A percentile compares a stretch with the other conserved stretches of the same genome.
phyloP scores from a whole-genome alignment of 805 yeast species.

The Myxozyma sirexii region DNA sequence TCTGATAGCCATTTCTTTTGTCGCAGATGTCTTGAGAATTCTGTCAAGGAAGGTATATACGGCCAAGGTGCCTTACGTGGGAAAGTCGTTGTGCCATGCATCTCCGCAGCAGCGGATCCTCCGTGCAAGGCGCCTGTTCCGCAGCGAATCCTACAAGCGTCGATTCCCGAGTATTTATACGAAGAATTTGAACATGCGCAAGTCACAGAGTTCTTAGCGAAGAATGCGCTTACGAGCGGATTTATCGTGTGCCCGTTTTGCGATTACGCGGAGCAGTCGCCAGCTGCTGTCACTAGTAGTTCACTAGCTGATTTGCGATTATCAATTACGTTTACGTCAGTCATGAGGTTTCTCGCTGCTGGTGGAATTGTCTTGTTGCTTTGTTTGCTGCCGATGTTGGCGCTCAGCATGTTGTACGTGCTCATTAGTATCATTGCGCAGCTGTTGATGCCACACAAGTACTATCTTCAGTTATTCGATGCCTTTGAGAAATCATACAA shows the following conservation, averaged over 20 bases:
- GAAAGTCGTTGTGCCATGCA: conserved; percentile 24
- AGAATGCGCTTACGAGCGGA: conserved; percentile 8
- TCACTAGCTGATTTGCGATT: conserved; percentile 3
- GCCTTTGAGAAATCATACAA: conserved; percentile 5
- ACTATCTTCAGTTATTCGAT: conserved; percentile 8
- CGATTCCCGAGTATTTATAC: conserved; percentile 13
- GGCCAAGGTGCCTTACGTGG: conserved; percentile 34
- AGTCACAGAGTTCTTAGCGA: conserved; percentile 19
- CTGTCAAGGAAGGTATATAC: conserved; percentile 28
- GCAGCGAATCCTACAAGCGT: conserved; percentile 16
- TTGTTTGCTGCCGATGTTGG: background rate
- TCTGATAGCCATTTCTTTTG: conserved; percentile 31
- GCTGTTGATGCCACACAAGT: background rate
- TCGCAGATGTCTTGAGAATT: conserved; percentile 22
- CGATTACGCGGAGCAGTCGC: conserved; percentile 25
- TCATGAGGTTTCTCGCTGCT: conserved; percentile 5
- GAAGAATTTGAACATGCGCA: conserved; percentile 27
- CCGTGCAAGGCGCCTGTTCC: conserved; percentile 22
- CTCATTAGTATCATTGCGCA: background rate
- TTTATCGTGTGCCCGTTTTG: conserved; percentile 32
- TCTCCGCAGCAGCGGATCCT: conserved; percentile 28
- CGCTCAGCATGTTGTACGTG: background rate
- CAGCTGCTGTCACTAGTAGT: conserved; percentile 21
- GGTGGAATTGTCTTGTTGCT: conserved; percentile 2
- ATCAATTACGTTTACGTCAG: background rate